These are phyloP conservation scores for Heterococcus sp. DNA, from an alignment of 108 stramenopile species.

Conservation along the genomic window DNA sequence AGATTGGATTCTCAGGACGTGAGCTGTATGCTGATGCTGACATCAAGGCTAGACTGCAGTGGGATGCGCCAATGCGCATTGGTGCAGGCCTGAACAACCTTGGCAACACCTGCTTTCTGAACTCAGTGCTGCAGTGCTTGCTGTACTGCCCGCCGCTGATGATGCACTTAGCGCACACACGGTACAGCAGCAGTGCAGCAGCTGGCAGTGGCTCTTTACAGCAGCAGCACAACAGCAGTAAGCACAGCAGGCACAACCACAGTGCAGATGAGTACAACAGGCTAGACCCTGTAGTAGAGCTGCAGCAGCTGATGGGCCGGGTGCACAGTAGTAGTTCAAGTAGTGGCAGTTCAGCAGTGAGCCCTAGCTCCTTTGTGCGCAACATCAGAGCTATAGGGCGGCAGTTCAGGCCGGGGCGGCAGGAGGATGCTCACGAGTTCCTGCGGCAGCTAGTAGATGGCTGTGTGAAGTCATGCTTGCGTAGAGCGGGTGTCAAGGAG, in stretches of 20 bases:
- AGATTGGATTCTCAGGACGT: background rate
- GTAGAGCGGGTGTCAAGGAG: conserved; percentile 25
- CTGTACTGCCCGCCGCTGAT: conserved; percentile 78
- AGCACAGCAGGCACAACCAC: no score
- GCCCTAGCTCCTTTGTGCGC: conserved; percentile 68
- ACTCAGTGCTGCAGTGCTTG: conserved; percentile 87
- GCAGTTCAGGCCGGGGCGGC: conserved; percentile 81
- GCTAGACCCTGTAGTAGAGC: background rate
- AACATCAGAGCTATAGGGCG: conserved; percentile 66
- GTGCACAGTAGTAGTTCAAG: background rate
- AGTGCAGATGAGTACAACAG: background rate
- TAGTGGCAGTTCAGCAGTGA: conserved; percentile 41
- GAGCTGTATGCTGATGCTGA: conserved; percentile 13
- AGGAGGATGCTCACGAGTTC: conserved; percentile 98
- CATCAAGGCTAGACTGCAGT: conserved; percentile 10
- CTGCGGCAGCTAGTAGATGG: conserved; percentile 85
- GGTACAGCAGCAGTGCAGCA: background rate
- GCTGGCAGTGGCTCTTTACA: no score
- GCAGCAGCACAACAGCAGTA: background rate
- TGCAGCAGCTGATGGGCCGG: background rate
- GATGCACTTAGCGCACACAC: conserved; percentile 56
- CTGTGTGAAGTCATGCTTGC: conserved; percentile 67
- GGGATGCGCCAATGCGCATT: conserved; percentile 48
- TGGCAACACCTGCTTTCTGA: conserved; percentile 96
- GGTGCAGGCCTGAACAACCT: conserved; percentile 77